phyloP scores from a whole-genome alignment of 495 filamentous ascomycete genomes.

The Astrothelium subdiscretum region DNA sequence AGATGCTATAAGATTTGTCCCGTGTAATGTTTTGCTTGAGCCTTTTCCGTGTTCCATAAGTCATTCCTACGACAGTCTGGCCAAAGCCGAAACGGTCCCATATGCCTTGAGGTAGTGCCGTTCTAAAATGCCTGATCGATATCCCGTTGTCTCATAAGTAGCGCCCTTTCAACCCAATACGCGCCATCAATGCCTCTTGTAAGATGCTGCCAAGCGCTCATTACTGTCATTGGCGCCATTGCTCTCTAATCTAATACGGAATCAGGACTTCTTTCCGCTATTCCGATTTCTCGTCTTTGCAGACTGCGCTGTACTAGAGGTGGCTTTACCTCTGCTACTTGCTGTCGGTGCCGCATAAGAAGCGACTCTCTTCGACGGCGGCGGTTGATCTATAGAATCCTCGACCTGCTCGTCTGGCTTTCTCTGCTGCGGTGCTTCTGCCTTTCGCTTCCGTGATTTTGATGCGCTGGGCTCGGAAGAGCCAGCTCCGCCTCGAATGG shows the following conservation, averaged over 20 bases:
- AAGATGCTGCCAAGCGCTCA: too few relatives aligned
- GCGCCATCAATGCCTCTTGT: neutral
- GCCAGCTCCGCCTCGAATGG: neutral
- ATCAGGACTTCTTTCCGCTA: neutral
- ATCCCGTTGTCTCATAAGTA: too few relatives aligned
- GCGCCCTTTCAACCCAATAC: neutral
- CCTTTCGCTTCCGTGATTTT: conserved; percentile 2
- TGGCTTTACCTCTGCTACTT: conserved; percentile 7
- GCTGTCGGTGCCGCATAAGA: conserved; percentile 19
- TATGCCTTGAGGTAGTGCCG: too few relatives aligned
- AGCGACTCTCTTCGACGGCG: conserved; percentile 1
- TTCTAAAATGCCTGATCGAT: too few relatives aligned
- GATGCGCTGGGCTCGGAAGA: neutral
- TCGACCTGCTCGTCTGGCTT: neutral
- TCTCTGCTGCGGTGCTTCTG: neutral
- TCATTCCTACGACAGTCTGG: too few relatives aligned
- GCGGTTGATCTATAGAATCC: neutral
- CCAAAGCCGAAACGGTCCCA: too few relatives aligned
- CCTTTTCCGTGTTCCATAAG: too few relatives aligned
- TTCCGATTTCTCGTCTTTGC: neutral
- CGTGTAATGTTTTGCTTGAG: too few relatives aligned
- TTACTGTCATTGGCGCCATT: too few relatives aligned
- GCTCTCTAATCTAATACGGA: too few relatives aligned
- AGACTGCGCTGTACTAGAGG: neutral
- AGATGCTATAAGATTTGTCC: too few relatives aligned